These are phyloP conservation scores for Penicillium waksmanii DNA, from an alignment of 495 filamentous ascomycete species.

Conservation along the genomic window DNA sequence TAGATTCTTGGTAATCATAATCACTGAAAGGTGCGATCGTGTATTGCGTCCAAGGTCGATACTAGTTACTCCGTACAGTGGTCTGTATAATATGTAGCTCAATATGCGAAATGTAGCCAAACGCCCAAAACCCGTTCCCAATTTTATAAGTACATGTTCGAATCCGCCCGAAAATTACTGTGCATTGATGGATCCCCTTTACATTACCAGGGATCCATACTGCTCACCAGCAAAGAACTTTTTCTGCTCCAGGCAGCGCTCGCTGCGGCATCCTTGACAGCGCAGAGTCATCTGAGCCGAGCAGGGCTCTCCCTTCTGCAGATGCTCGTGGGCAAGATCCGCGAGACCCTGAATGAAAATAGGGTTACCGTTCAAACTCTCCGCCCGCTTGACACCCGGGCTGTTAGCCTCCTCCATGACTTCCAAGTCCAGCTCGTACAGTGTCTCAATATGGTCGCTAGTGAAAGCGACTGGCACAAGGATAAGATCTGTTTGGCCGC, in stretches of 20 bases:
- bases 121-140: not conserved
- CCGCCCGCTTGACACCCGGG: slow-evolving; percentile 79
- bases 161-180: not conserved
- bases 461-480: slow-evolving; percentile 98
- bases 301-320: slow-evolving; percentile 68
- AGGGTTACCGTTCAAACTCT: slow-evolving; percentile 90
- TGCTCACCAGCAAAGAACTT: slow-evolving; percentile 77
- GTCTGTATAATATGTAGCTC: not conserved
- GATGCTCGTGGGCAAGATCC: slow-evolving; percentile 78
- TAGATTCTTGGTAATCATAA: slow-evolving; percentile 6
- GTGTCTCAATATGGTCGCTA: slow-evolving; percentile 96
- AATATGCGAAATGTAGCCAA: not conserved
- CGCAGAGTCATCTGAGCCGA: slow-evolving; percentile 87
- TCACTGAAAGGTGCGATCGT: slow-evolving; percentile 5
- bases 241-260: slow-evolving; percentile 87
- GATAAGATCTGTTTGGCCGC: slow-evolving; percentile 87
- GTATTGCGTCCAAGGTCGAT: not conserved
- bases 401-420: slow-evolving; percentile 90
- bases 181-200: slow-evolving; percentile 8
- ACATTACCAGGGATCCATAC: slow-evolving; percentile 39
- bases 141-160: slow-evolving; percentile 13
- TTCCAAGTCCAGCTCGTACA: slow-evolving; percentile 94
- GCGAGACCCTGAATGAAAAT: slow-evolving; percentile 92
- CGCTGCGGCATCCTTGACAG: slow-evolving; percentile 92
- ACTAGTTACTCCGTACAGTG: not conserved